These are phyloP conservation scores for Termitomyces sp. DNA, from an alignment of 768 basidiomycete genomes.

Conservation along the genomic window DNA sequence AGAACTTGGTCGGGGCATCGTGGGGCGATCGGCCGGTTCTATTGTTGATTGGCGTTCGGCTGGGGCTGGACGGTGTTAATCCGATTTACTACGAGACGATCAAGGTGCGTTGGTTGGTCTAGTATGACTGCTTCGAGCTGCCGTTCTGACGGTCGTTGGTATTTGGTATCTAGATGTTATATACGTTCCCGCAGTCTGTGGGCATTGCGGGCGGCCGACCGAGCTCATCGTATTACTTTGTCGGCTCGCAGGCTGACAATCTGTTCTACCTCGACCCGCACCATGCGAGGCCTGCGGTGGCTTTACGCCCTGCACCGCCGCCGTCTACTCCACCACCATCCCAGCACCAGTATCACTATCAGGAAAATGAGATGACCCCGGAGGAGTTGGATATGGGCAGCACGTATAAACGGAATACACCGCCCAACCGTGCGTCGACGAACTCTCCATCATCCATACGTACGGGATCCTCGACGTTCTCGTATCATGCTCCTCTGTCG, in stretches of 20 bases:
- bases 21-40: constrained; percentile 90
- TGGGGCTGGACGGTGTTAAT: constrained; percentile 93
- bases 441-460: constrained; percentile 52
- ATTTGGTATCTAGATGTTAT: no score
- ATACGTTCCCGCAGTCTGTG: constrained; percentile 92
- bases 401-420: constrained; percentile 18
- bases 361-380: background rate
- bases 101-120: constrained; percentile 44
- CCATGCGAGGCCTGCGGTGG: constrained; percentile 74
- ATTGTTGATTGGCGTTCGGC: constrained; percentile 79
- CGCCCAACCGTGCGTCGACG: constrained; percentile 31
- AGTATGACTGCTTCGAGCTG: no score
- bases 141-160: no score
- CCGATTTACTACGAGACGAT: constrained; percentile 89
- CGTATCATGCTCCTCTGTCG: constrained; percentile 55
- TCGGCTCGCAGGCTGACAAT: constrained; percentile 86
- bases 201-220: constrained; percentile 97
- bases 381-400: constrained; percentile 19
- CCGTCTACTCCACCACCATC: constrained; percentile 3
- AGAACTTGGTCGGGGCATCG: constrained; percentile 15
- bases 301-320: constrained; percentile 50
- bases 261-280: constrained; percentile 84
- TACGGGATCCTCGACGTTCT: constrained; percentile 52
- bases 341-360: constrained; percentile 3
- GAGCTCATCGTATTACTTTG: constrained; percentile 97